These are phyloP conservation scores for Teratosphaeriaceae sp. DNA, from an alignment of 2,329 filamentous ascomycete genomes.

Conservation along the genomic window DNA sequence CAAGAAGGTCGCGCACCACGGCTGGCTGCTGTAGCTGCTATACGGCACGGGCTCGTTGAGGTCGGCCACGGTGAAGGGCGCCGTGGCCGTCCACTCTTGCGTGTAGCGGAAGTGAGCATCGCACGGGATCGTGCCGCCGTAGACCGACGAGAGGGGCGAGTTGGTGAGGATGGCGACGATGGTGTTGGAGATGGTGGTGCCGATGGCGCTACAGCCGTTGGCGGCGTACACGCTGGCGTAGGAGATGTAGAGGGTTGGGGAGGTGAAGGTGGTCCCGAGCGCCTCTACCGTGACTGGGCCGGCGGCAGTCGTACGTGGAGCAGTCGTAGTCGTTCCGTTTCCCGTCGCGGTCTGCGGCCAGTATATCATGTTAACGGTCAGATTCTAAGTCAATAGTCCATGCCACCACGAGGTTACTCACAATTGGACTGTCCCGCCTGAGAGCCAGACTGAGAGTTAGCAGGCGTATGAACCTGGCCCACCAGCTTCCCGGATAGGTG, in stretches of 20 bases:
- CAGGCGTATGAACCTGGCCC: no score
- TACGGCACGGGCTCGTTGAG: constrained; percentile 9
- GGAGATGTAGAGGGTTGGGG: constrained; percentile 14
- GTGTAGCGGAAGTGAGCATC: constrained; percentile 6
- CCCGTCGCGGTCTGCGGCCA: constrained; percentile 14
- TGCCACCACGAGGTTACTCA: no score
- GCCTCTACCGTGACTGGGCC: constrained; percentile 12
- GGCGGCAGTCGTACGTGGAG: not conserved
- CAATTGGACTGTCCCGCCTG: no score
- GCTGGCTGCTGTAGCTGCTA: constrained; percentile 15
- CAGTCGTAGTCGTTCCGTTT: not conserved
- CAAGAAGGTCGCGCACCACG: constrained; percentile 11
- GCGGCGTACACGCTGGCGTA: constrained; percentile 11
- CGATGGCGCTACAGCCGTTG: constrained; percentile 11
- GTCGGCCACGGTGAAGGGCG: constrained; percentile 12
- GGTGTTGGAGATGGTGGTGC: constrained; percentile 7
- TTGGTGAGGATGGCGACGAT: constrained; percentile 14
- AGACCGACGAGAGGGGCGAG: constrained; percentile 10
- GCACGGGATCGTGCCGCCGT: constrained; percentile 7
- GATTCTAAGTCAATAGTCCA: no score
- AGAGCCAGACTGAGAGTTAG: no score
- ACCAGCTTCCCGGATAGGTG: no score
- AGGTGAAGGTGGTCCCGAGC: constrained; percentile 7
- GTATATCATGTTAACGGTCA: no score
- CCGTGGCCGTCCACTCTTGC: constrained; percentile 9